Conservation (phyloP, 1,139 yeast genomes). For the Blastobotrys raffinosifermentans region DNA sequence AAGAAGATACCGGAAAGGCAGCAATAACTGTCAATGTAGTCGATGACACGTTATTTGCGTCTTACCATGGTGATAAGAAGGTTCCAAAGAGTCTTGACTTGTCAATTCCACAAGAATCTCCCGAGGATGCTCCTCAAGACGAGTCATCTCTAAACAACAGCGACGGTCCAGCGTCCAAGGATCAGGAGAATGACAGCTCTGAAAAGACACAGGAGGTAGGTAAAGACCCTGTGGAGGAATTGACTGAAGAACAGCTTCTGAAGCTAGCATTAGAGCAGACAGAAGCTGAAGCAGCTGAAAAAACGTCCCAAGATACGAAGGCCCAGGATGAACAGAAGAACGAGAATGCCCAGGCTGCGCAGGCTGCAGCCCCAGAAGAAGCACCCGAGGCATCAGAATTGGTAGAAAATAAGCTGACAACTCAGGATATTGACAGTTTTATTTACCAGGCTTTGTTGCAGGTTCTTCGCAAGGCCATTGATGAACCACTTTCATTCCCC, state of each 20-base stretch:
- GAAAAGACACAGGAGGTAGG: not conserved
- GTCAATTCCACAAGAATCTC: constrained; percentile 11
- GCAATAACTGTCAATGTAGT: constrained; percentile 33
- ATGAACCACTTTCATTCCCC: constrained; percentile 55
- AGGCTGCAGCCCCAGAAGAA: constrained; percentile 10
- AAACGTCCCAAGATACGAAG: not conserved
- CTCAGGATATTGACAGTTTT: constrained; percentile 73
- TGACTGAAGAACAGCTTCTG: not conserved
- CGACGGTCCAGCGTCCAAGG: constrained; percentile 3
- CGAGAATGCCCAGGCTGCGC: constrained; percentile 14
- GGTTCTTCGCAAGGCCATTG: constrained; percentile 52
- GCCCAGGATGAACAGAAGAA: not conserved
- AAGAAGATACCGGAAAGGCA: constrained; percentile 35
- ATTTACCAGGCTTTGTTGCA: constrained; percentile 65
- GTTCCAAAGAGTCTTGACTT: constrained; percentile 25
- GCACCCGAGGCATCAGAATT: constrained; percentile 11
- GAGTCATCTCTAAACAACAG: not conserved
- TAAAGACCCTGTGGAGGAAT: not conserved
- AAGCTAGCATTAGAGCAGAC: not conserved
- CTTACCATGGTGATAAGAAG: constrained; percentile 20
- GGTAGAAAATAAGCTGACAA: constrained; percentile 34
- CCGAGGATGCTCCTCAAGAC: constrained; percentile 7
- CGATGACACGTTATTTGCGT: constrained; percentile 34
- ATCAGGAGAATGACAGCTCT: constrained; percentile 8
- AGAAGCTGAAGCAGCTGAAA: not conserved